Base-by-base conservation (phyloP, 164 flowering plant species). In the Berberis thunbergii region DNA sequence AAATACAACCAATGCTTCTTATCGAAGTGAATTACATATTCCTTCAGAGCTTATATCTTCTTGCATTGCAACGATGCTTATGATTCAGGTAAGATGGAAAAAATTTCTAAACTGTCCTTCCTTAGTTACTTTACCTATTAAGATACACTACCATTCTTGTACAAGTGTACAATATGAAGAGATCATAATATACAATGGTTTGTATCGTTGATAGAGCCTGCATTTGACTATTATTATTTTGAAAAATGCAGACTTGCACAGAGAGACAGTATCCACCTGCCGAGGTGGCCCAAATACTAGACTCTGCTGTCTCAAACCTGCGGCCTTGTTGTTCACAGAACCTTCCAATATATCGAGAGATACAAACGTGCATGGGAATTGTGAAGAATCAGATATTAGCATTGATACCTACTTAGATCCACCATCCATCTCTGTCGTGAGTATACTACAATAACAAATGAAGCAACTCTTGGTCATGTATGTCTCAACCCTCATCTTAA, bases 241-340 rank as follows among this genome's bases (percentile, higher is more conserved):
- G 10, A 10, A 26, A 49, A 10, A 41, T 80, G 80, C 88, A 83
- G 91, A 82, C 76, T 43, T 86, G 91, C 69, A 86, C 86, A 4
- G 88, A 86, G 71, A 75, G 87, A 45, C 81, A 84, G 69, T 84
- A 79, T 49, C 86, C 91, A 41, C 91, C 91, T 1, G 88, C 83
- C 1, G 88, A 86, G 45, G 86, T 83, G 43, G 91, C 83, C 13
- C 80, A 80, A 65, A 80, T 86, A 67, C 68, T 84, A 6, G 87
- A 86, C 59, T 76, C 79, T 50, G 86, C 87, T 4, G 80, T 83
- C 41, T 73, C 79, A 61, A 76, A 81, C 64, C 63, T 86, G 72
- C 78, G 78, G 52, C 91, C 88, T 2, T 74, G 76, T 64, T 76
- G 81, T 67, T 63, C 86, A 1, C 79, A 80, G 61, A 83, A 86